Evolutionary conservation across 164 flowering plant genomes (phyloP), one percentile per base, ranked within the genome.

Genomic region (Cinnamomum chago): DNA sequence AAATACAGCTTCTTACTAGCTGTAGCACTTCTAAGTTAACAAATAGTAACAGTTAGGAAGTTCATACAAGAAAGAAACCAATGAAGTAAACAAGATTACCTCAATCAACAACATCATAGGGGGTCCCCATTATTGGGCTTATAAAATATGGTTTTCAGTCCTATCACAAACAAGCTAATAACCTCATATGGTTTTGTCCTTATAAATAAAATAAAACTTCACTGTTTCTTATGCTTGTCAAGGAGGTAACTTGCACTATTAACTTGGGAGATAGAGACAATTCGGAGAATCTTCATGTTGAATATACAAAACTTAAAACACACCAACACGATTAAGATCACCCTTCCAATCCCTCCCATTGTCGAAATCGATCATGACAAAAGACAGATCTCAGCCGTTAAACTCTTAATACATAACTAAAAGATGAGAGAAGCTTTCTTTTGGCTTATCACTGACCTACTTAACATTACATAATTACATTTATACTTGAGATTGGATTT

Each of bases 341-440:
- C 28, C 15, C 24, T 25, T 64, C 24, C 28, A 14, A 64, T 20
- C 64, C 64, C 10, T 60, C 9, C 13, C 6, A 64, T 64, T 25
- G 47, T 33, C 69, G 28, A 30, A 30, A 67, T 67, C 47, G 69
- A 67, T 50, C 10, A 30, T 17, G 69, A 67, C 69, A 67, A 67
- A 25, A 20, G 3, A 55, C n/a, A 3, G n/a, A 55, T 55, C 60
- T 17, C 4, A 2, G 20, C 60, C 60, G n/a, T 55, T 55, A 18
- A 55, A 55, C 15, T 55, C 60, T 55, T 7, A 55, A 12, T 18
- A 55, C 60, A 55, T 18, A 12, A 15, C 60, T 55, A 3, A 27
- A 3, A 66, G 47, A 66, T 25, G 22, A 28, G 35, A 67, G 40
- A 28, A 67, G 20, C 69, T 28, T 9, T 67, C 7, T 67, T 67